These are phyloP conservation scores for Hyaloperonospora brassicae DNA, from an alignment of 352 stramenopile species.

Conservation along the genomic window DNA sequence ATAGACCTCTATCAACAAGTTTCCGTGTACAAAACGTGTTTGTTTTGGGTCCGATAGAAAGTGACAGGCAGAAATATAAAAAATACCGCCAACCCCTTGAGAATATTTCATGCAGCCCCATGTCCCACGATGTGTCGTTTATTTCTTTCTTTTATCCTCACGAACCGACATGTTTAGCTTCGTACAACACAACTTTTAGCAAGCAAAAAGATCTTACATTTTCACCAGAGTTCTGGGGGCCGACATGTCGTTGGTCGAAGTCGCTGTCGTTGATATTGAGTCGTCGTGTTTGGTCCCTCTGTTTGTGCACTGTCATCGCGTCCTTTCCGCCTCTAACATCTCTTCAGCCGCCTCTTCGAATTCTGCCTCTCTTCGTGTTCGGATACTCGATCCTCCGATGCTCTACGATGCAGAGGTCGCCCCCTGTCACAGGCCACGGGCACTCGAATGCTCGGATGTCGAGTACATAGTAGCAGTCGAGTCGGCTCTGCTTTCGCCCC, in stretches of 20 bases:
- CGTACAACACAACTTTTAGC: no score
- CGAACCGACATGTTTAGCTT: no score
- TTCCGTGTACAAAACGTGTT: no score
- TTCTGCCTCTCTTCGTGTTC: conserved; percentile 17
- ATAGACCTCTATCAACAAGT: no score
- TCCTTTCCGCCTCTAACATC: not conserved
- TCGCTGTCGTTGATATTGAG: conserved; percentile 4
- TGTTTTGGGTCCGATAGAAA: no score
- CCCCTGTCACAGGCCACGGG: conserved; percentile 30
- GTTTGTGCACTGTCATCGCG: conserved; percentile 9
- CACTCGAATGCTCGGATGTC: conserved; percentile 32
- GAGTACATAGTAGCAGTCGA: conserved; percentile 35
- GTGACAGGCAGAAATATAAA: no score
- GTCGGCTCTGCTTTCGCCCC: conserved; percentile 7
- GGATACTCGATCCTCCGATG: conserved; percentile 23
- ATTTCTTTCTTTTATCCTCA: no score
- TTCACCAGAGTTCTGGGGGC: not conserved
- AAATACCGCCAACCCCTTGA: no score
- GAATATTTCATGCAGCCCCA: no score
- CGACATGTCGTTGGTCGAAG: conserved; percentile 13
- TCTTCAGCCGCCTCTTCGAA: not conserved
- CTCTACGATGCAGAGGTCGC: conserved; percentile 29
- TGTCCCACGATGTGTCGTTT: no score
- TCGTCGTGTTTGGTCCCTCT: conserved; percentile 4
- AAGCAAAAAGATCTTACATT: no score